Percentiles rank a stretch among this genome's conserved stretches.
Conservation (phyloP, 2,329 filamentous ascomycete species). For the Neospermospora avenae region DNA sequence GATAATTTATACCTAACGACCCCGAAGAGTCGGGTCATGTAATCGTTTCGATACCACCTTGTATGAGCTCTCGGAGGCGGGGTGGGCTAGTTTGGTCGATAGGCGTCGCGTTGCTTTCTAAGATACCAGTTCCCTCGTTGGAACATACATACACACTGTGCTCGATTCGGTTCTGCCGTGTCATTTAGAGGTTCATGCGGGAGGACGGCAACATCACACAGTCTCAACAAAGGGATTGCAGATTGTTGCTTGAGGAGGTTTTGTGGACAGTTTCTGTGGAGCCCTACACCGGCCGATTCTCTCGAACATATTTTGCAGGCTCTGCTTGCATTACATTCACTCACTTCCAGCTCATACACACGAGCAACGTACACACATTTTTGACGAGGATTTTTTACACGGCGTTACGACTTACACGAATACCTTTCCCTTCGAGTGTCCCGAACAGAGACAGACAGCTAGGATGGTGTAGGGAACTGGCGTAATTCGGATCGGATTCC, state of each 20-base stretch:
- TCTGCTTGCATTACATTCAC: conserved; percentile 12
- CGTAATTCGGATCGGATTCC: conserved; percentile 9
- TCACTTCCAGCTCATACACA: conserved; percentile 12
- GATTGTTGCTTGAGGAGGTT: conserved; percentile 4
- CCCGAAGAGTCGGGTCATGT: conserved; percentile 27
- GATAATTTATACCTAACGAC: conserved; percentile 25
- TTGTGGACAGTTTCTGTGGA: not conserved
- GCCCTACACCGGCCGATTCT: not conserved
- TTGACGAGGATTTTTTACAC: conserved; percentile 12
- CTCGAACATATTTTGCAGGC: conserved; percentile 13
- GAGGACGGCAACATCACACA: conserved; percentile 14
- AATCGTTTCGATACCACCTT: conserved; percentile 29
- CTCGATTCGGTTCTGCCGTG: conserved; percentile 13
- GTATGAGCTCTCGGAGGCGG: conserved; percentile 16
- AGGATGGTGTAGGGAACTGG: not conserved
- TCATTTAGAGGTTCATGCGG: conserved; percentile 20
- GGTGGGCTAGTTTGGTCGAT: conserved; percentile 14
- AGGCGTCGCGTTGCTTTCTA: conserved; percentile 28
- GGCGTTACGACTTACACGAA: conserved; percentile 22
- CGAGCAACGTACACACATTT: conserved; percentile 15
- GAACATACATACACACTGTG: conserved; percentile 20
- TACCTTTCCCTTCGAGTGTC: conserved; percentile 3
- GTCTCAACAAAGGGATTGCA: not conserved
- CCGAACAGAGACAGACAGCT: not conserved
- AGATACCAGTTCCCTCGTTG: conserved; percentile 30